Percentiles rank a stretch among this genome's conserved stretches.
These are phyloP conservation scores for Kodamaea alishanica DNA, from an alignment of 1,139 yeast species.

Conservation along the genomic window DNA sequence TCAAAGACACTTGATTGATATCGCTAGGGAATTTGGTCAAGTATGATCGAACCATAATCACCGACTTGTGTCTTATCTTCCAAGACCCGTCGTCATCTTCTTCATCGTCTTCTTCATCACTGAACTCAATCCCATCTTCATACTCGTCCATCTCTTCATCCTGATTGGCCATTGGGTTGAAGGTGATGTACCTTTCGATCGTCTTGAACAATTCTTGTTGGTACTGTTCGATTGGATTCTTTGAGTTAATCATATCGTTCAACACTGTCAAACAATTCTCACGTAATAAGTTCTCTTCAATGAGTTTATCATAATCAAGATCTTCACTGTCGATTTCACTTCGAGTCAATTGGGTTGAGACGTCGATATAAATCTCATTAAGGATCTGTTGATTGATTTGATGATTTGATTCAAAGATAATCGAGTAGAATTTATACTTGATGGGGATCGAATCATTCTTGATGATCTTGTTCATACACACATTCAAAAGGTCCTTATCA, in stretches of 20 bases:
- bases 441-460: conserved; percentile 6
- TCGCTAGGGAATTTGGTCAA: conserved; percentile 30
- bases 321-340: conserved; percentile 44
- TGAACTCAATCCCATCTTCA: conserved; percentile 30
- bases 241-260: conserved; percentile 25
- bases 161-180: conserved; percentile 51
- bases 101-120: conserved; percentile 35
- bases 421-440: conserved; percentile 13
- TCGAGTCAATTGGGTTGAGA: conserved; percentile 3
- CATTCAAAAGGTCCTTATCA: conserved; percentile 12
- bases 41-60: conserved; percentile 42
- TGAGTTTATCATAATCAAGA: conserved; percentile 37
- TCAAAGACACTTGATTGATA: conserved; percentile 9
- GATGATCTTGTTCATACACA: conserved; percentile 8
- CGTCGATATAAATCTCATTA: conserved; percentile 9
- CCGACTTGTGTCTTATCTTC: conserved; percentile 61
- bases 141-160: conserved; percentile 32
- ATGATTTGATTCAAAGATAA: conserved; percentile 8
- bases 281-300: conserved; percentile 37
- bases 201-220: conserved; percentile 27
- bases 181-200: conserved; percentile 42
- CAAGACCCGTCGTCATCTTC: conserved; percentile 61
- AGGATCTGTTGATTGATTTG: conserved; percentile 8
- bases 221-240: conserved; percentile 6
- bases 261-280: conserved; percentile 47